Evolutionary conservation across 139 green algal genomes (phyloP), one percentile per base, ranked within the genome.

Genomic region (Yamagishiella unicocca): DNA sequence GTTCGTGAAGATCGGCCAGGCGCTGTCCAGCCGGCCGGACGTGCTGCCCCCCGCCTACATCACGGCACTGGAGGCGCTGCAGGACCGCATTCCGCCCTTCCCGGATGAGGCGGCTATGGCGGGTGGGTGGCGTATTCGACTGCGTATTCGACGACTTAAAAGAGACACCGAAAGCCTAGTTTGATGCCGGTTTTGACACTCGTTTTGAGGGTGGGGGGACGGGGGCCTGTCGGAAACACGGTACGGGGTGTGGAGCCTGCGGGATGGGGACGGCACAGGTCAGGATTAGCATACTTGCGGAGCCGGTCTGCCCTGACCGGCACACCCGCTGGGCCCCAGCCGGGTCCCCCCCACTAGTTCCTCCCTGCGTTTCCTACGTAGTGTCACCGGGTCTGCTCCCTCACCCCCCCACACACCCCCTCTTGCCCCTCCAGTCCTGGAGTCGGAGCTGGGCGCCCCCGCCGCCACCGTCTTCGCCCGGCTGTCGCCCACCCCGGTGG

Each of bases 1-100:
- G 0, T 98, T 98, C 72, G 92, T 98, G 29, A 98, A 98, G 89
- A 97, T 98, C 62, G 96, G 95, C 0, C 96, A 97, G 90, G 94
- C 93, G 29, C 90, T 96, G 17, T 83, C 42, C 75, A 91, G 83
- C 24, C 91, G 96, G 40, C 96, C 96, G 7, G 96, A 99, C 83
- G 80, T 98, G 19, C 86, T 96, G 43, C 95, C 96, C 0, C 95
- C 96, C 1, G 87, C 84, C 42, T 98, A 97, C 92, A 82, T 97
- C 42, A 64, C 71, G 25, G 96, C 98, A 81, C 92, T 98, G 90
- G 94, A 96, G 88, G 86, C 90, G 68, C 89, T 96, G 73, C 94
- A 98, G 85, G 96, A 98, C 84, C 88, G 95, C 74, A 97, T 98
- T 38, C 96, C 96, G 25, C 93, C 96, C 45, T 98, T 98, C 70